A percentile compares a stretch with the other conserved stretches of the same genome.
Conservation (phyloP, 345 rosid species). For the Passiflora organensis region DNA sequence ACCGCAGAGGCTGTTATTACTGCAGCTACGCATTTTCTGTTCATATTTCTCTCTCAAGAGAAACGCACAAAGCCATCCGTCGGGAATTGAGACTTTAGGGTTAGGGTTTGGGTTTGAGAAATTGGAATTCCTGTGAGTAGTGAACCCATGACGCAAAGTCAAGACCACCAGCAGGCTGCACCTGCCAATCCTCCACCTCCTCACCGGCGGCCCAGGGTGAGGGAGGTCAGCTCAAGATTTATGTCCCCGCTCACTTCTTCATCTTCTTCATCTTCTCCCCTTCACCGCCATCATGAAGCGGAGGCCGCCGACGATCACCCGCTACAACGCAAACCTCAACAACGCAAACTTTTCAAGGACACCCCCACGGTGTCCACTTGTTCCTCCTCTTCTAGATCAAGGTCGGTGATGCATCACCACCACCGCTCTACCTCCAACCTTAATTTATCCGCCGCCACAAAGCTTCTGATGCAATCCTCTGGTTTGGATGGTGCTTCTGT, state of each 20-base stretch:
- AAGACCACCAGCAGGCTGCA: conserved; percentile 14
- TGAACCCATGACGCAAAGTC: too few species aligned
- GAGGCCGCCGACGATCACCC: background rate
- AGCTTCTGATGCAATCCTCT: conserved; percentile 1
- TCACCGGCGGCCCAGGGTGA: conserved; percentile 65
- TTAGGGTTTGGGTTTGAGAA: too few species aligned
- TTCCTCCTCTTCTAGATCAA: conserved; percentile 20
- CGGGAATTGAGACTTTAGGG: too few species aligned
- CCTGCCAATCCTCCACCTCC: conserved; percentile 24
- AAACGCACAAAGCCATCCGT: too few species aligned
- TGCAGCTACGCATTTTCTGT: too few species aligned
- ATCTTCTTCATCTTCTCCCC: conserved; percentile 25
- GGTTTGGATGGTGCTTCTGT: too few species aligned
- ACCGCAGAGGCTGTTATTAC: too few species aligned
- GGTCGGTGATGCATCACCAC: too few species aligned
- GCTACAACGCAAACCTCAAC: conserved; percentile 22
- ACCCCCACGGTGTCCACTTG: conserved; percentile 23
- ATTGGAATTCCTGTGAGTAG: too few species aligned
- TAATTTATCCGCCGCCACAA: background rate
- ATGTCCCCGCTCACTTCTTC: conserved; percentile 57
- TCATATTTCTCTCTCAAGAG: too few species aligned
- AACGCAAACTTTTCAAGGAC: conserved; percentile 33
- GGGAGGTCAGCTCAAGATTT: conserved; percentile 78
- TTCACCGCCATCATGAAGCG: background rate
- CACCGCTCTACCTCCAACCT: conserved; percentile 10